Evolutionary conservation across 2,329 filamentous ascomycete genomes (phyloP), one percentile per base, ranked within the genome.

Genomic region (Aspergillus sp.): DNA sequence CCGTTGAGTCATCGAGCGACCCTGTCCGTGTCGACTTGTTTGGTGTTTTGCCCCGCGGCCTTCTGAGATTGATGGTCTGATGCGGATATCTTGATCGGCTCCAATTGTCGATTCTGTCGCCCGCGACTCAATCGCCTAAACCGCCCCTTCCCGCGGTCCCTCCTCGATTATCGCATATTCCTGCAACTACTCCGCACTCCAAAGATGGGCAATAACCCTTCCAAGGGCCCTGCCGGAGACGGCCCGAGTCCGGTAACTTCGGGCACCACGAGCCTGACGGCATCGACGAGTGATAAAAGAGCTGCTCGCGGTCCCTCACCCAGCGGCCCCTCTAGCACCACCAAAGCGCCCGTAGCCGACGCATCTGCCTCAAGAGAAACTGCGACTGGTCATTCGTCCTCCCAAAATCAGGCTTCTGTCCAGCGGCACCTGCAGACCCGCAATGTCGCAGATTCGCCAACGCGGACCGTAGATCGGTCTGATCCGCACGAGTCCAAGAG

Each of bases 201-300:
- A 68, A 30, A 68, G 62, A 80, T 81, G 78, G 79, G 79, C 64
- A 80, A 80, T 68, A 77, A 74, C 68, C 75, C 77, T 67, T 80
- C 76, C 62, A 80, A 79, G 66, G 65, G 71, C 60, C 71, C 73
- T 53, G 64, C 66, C 56, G 68, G 68, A 62, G 69, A 72, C 55
- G 64, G 61, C 53, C 66, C 67, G 57, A 57, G 61, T 54, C 66
- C 67, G 56, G 58, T 68, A 26, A 56, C 55, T 58, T 63, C 64
- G 58, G 68, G 63, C 53, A 64, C 68, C 58, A 55, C 68, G 32
- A 55, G 61, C 57, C 64, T 64, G 45, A 53, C 64, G 54, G 64
- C 59, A 41, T 63, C 68, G 36, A 34, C 65, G 24, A 59, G 62
- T 57, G 76, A 79, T 43, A 74, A 67, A 55, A 76, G 70, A 57